Base-by-base conservation (phyloP, 2,329 filamentous ascomycete species). In the Ophiosphaerella korrae region DNA sequence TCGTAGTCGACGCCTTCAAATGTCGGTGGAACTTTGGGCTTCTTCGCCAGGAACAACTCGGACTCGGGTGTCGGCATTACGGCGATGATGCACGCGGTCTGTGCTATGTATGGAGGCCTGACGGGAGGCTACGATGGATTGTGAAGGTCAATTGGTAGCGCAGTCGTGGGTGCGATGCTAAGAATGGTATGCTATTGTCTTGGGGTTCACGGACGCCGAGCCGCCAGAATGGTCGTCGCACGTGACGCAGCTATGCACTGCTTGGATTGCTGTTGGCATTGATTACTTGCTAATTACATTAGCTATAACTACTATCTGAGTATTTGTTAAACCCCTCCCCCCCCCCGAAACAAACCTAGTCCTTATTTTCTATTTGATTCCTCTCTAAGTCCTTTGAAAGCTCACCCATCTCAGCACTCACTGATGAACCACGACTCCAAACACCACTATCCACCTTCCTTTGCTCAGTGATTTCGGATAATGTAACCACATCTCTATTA, bases 1-100 rank as follows among this genome's bases (percentile, higher is more conserved):
- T 92, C 87, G 79, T 88, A 94, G 79, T 93, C 88, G 71, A 94
- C 90, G 62, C 90, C 90, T 68, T 92, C 89, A 75, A 94, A 94
- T 52, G 88, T 92, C 32, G 90, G 88, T 57, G 89, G 82, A 50
- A 94, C 90, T 58, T 82, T 86, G 54, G 90, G 90, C 82, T 94
- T 94, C 78, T 89, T 88, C 63, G 88, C 88, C 77, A 91, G 84
- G 80, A 93, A 94, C 71, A 84, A 82, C 66, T 82, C 86, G 70
- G 90, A 93, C 76, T 94, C 89, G 74, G 90, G 88, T 21, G 88
- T 93, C 66, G 90, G 90, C 87, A 93, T 93, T 62, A 69, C 77
- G 64, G 60, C 56, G 53, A 55, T 39, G 46, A 26, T 12, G 31
- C 34, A 21, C 39, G 43, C 35, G 24, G 40, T 23, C 33, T 32